Evolutionary conservation across 495 filamentous ascomycete genomes (phyloP).

Genomic region (Thermothielavioides terrestris): DNA sequence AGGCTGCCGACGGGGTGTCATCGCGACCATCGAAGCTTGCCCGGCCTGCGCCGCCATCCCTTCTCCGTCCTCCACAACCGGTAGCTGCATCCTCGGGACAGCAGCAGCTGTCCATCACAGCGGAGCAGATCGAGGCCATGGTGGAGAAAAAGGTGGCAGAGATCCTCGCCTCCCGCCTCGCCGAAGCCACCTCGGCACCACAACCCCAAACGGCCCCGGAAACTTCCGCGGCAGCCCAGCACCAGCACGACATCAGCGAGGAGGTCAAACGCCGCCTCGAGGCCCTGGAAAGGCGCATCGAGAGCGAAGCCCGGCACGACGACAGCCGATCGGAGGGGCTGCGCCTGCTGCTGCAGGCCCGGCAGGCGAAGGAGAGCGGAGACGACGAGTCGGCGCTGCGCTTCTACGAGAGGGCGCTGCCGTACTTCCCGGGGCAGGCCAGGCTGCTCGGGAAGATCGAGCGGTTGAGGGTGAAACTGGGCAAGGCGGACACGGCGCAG

Average conservation of each 20-base stretch:
- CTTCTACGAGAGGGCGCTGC: constrained; percentile 78
- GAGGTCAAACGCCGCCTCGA: constrained; percentile 75
- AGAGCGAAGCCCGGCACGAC: constrained; percentile 39
- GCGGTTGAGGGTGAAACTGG: constrained; percentile 53
- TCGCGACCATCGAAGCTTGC: constrained; percentile 37
- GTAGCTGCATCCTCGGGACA: no score
- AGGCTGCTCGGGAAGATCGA: constrained; percentile 75
- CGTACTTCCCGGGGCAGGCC: constrained; percentile 77
- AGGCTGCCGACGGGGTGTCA: constrained; percentile 21
- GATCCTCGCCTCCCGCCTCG: constrained; percentile 62
- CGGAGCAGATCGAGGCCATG: constrained; percentile 78
- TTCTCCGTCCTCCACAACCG: constrained; percentile 25
- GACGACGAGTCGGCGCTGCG: constrained; percentile 69
- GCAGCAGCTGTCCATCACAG: constrained; percentile 46
- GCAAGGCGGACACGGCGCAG: constrained; percentile 21
- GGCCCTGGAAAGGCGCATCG: constrained; percentile 73
- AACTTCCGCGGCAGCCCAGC: neutral
- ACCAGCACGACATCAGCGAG: constrained; percentile 54
- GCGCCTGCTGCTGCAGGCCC: constrained; percentile 78
- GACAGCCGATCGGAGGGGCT: constrained; percentile 71
- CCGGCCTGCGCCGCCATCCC: constrained; percentile 27
- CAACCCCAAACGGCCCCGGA: neutral
- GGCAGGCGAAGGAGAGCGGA: constrained; percentile 76
- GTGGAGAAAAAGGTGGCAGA: constrained; percentile 87
- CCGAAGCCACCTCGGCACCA: constrained; percentile 9